Base-by-base conservation (phyloP, 345 rosid genomes). In the Euclidium syriacum region DNA sequence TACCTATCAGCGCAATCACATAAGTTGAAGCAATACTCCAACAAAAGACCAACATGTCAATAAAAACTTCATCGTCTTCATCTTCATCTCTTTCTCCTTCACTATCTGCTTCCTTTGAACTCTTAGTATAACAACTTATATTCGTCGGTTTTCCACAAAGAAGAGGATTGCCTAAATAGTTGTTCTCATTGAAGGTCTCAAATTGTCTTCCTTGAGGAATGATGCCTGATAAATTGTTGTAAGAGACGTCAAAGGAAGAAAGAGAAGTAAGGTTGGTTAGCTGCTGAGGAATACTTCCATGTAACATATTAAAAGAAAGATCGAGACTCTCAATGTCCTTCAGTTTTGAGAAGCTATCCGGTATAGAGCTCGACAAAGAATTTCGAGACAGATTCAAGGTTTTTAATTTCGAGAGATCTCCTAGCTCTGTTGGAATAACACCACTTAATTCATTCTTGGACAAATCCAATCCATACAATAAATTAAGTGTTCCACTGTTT, bases 381-480 rank as follows among this genome's bases (percentile, higher is more conserved):
- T 68, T 68, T 12, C 15, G 22, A 2, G 66, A 68, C 0, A 68
- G n/a, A 24, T 68, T 68, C 38, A 68, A 8, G 15, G 64, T 48
- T 3, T 3, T 12, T 14, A 66, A 9, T 18, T 43, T 32, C 10
- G 18, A 6, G 5, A 55, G 40, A 23, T 17, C 24, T 16, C 73
- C 66, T 30, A 59, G 27, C 27, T 48, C 20, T 16, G 52, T 0
- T 20, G 66, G 73, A 16, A 68, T 58, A 2, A 6, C 46, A 8
- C 73, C 66, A 30, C 43, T 42, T 42, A 68, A 42, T 40, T 68
- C 54, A 10, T 68, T 68, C 40, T 27, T 20, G 4, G 61, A 68
- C 46, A 69, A 25, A 32, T 69, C 67, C 7, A 57, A 1, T 18
- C 62, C 55, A 52, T 14, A 22, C 58, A 61, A 46, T 25, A n/a